Evolutionary conservation across 1,284 basidiomycete genomes (phyloP), one percentile per base, ranked within the genome.

Genomic region (Fomitopsis pinicola): DNA sequence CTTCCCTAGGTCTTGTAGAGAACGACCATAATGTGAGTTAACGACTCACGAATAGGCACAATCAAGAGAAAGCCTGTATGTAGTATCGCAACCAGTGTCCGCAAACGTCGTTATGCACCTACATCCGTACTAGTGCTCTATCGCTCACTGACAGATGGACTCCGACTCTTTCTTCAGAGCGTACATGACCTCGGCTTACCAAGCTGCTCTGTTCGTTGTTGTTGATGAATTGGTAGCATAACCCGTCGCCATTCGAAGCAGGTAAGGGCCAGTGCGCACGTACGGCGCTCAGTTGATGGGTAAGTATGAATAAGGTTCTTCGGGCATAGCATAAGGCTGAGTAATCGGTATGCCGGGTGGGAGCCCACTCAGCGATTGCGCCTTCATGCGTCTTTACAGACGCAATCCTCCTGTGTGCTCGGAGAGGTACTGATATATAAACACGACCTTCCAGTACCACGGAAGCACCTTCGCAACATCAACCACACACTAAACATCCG

Each of bases 1-100:
- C 66, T 76, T 3, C 73, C 74, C 0, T 74, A 72, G 57, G 75
- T 76, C 2, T 60, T 76, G 12, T 76, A 59, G 68, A 38, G 1
- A 8, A 42, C 42, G 58, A 42, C 15, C 19, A 9, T 36, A 19
- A 54, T 7, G 52, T 54, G 19, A 54, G 52, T 30, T 22, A 17
- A 12, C 5, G 26, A 10, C 48, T 5, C 10, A 14, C 22, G 22
- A 22, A 22, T 22, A 22, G 22, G 22, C 22, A 22, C 22, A 22
- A 22, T 22, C 22, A 22, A 22, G 22, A 22, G 22, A 22, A 22
- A 22, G 22, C 22, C 22, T 22, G 22, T 22, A 22, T 22, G 22
- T 22, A 22, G 22, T 22, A 22, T 22, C 2, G 48, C 17, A 14
- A 50, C 26, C n/a, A n/a, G n/a, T 33, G 45, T 46, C 48, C 15